Base-by-base conservation (phyloP, 2,329 filamentous ascomycete genomes). In the Aspergillus fijiensis region DNA sequence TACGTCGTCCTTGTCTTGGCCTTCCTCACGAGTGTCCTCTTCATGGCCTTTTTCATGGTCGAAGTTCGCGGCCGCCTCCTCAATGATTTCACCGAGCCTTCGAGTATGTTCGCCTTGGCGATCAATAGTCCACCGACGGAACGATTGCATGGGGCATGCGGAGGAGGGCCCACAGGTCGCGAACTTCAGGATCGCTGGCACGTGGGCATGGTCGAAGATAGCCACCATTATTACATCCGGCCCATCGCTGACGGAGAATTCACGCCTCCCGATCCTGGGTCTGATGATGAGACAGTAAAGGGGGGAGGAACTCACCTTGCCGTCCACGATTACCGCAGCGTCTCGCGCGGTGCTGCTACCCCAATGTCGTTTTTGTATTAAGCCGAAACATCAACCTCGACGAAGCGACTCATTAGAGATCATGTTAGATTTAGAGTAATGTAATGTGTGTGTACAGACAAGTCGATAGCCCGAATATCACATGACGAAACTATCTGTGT, bases 31-130 rank as follows among this genome's bases (percentile, higher is more conserved):
- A 92, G 90, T 70, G 60, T 87, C 27, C 77, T 88, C 45, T 89
- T 88, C 59, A 76, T 91, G 0, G 68, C 78, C 2, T 92, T 91
- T 74, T 81, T 89, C 63, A 72, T 88, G 54, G 69, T 84, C 51
- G 79, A 85, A 56, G 69, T 82, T 63, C 70, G 78, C 5, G 78
- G 78, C 0, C 84, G 85, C 0, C 82, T 91, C 23, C 85, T 94
- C 7, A 92, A 89, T 0, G 91, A 94, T 76, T 92, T 89, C 69
- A 90, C 87, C 0, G 90, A 94, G 68, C 89, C 90, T 0, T 85
- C 88, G 57, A 92, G 92, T 69, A 77, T 92, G 2, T 92, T 93
- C 67, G 80, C 86, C 0, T 75, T 92, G 0, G 88, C 89, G 2
- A 80, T 93, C 55, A 92, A 92, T 69, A 84, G 80, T 27, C 85